Percentiles rank a stretch among this genome's conserved stretches.
Conservation (phyloP, 1,284 basidiomycete genomes). For the Thelephora terrestris region DNA sequence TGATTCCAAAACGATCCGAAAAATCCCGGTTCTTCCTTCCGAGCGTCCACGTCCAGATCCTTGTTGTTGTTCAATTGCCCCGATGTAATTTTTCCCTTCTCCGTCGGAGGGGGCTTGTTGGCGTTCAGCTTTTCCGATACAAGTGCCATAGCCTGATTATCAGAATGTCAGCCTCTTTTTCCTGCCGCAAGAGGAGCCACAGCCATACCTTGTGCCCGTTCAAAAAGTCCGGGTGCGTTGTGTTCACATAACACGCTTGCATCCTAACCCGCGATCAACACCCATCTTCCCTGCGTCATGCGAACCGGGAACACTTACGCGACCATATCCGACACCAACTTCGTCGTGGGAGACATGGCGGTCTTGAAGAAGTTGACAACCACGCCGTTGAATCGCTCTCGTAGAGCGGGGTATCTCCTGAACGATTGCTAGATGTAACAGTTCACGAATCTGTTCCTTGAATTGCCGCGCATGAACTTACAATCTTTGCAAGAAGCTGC, state of each 20-base stretch:
- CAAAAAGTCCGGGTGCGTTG: constrained; percentile 98
- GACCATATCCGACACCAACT: constrained; percentile 90
- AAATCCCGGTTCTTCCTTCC: constrained; percentile 87
- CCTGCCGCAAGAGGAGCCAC: background rate
- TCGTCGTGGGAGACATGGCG: constrained; percentile 89
- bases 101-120: constrained; percentile 57
- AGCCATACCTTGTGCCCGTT: constrained; percentile 75
- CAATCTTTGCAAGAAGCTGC: constrained; percentile 83
- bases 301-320: constrained; percentile 36
- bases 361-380: constrained; percentile 96
- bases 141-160: constrained; percentile 74
- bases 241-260: constrained; percentile 98
- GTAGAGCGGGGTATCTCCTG: constrained; percentile 88
- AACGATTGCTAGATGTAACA: constrained; percentile 69
- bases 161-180: background rate
- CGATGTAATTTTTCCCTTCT: constrained; percentile 63
- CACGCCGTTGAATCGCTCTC: constrained; percentile 89
- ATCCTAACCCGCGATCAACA: constrained; percentile 41
- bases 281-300: background rate
- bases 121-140: constrained; percentile 81
- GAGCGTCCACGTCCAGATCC: constrained; percentile 85
- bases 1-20: constrained; percentile 85
- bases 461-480: constrained; percentile 33
- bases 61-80: constrained; percentile 82
- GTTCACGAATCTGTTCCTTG: background rate